These are phyloP conservation scores for Boletus hoseneyae DNA, from an alignment of 1,284 basidiomycete species.

Conservation along the genomic window DNA sequence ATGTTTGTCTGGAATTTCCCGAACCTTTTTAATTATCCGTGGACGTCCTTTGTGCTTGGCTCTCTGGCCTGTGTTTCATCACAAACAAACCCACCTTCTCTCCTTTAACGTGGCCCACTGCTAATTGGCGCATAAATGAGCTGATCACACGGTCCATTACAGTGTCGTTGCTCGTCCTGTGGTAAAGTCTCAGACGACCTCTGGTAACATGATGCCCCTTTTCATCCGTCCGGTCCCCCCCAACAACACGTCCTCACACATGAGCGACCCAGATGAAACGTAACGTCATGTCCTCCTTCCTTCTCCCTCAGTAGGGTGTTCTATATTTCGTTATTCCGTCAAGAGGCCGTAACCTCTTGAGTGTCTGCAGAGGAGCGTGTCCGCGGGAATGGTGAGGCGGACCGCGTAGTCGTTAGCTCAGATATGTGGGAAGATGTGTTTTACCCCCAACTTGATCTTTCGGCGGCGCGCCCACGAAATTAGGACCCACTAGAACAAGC, in stretches of 20 bases:
- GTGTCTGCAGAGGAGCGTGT: constrained; percentile 10
- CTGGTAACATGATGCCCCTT: constrained; percentile 57
- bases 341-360: constrained; percentile 16
- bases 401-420: constrained; percentile 22
- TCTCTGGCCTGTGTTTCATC: constrained; percentile 24
- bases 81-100: constrained; percentile 9
- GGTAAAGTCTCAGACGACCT: constrained; percentile 46
- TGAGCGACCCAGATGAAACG: constrained; percentile 10
- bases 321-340: constrained; percentile 22
- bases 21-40: constrained; percentile 22
- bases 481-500: background rate
- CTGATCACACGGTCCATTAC: constrained; percentile 10
- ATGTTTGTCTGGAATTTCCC: constrained; percentile 15
- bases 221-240: constrained; percentile 34
- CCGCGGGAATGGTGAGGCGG: constrained; percentile 23
- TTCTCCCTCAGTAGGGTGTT: constrained; percentile 11
- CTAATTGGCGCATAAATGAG: constrained; percentile 11
- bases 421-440: constrained; percentile 24
- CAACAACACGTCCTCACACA: constrained; percentile 12
- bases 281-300: constrained; percentile 15
- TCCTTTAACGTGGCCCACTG: constrained; percentile 10
- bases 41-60: constrained; percentile 14
- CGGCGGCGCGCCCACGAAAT: constrained; percentile 1
- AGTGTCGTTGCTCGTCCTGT: constrained; percentile 56
- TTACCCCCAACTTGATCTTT: constrained; percentile 5